Base-by-base conservation (phyloP, 805 yeast genomes). In the Kregervanrija delftensis region DNA sequence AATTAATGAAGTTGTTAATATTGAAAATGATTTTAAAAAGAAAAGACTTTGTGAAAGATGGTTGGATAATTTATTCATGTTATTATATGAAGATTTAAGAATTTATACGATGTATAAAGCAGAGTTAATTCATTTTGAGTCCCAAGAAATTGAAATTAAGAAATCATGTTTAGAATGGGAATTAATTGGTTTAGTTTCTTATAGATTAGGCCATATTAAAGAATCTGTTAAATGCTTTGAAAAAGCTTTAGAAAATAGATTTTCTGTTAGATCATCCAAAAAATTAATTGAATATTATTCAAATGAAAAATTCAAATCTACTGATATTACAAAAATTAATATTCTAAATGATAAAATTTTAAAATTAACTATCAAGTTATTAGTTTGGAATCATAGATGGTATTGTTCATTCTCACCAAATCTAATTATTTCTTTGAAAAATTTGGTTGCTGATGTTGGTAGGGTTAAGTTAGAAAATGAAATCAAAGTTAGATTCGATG, bases 361-460 rank as follows among this genome's bases (percentile, higher is more conserved):
- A 47, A 88, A 83, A 46, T 67, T 83, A 16, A 65, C 81, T 45
- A 86, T 90, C 33, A 85, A 84, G 56, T 68, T 93, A 43, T 68
- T 83, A n/a, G 95, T 93, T n/a, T 95, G 98, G 97, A 85, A 88
- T 59, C 97, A 90, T 64, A 78, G 99, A 59, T 93, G 99, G 99
- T 95, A 91, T 66, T 77, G 82, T 51, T 96, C 91, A 52, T 91
- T 89, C 59, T 81, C 95, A 8, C 86, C 95, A 15, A 69, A 69
- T 40, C 68, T 88, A 40, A 59, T 81, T n/a, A 60, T 66, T n/a
- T 67, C 79, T 0, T 65, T 89, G 47, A 67, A 76, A 15, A 75
- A 72, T 43, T 68, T 88, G 44, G 80, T 87, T 17, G 78, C 77
- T 35, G 83, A 82, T 56, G 88, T 86, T 54, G 96, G 97, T 0